A percentile compares a stretch with the other conserved stretches of the same genome.
Conservation (phyloP, 257 asterid genomes). For the Solanum medicagineum region DNA sequence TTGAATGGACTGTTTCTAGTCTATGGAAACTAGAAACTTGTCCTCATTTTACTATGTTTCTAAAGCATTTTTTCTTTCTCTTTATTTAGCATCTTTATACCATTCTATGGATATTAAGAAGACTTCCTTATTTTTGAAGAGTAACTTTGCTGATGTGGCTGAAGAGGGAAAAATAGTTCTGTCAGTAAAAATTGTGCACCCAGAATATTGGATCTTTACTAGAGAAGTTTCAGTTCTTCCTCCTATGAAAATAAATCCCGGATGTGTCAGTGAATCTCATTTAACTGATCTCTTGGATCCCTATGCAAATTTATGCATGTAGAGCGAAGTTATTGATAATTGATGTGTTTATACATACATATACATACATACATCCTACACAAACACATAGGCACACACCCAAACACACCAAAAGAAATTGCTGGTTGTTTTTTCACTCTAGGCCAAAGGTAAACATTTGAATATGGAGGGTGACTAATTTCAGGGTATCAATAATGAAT, state of each 20-base stretch:
- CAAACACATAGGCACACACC: neutral
- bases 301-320: neutral
- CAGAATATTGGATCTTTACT: neutral
- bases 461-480: neutral
- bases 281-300: neutral
- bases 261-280: neutral
- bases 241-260: neutral
- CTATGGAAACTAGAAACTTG: neutral
- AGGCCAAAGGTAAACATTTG: neutral
- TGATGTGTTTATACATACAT: neutral
- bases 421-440: neutral
- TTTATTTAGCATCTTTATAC: neutral
- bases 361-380: neutral
- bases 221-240: neutral
- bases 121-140: neutral
- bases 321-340: neutral
- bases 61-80: neutral
- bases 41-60: neutral
- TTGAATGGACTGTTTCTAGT: neutral
- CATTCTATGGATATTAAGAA: neutral
- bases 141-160: neutral
- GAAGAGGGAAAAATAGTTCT: neutral
- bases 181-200: neutral
- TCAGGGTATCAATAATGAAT: neutral
- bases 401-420: neutral